Evolutionary conservation across 192 early-diverging fungal genomes (phyloP), one percentile per base, ranked within the genome.

Genomic region (Coemansia sp.): DNA sequence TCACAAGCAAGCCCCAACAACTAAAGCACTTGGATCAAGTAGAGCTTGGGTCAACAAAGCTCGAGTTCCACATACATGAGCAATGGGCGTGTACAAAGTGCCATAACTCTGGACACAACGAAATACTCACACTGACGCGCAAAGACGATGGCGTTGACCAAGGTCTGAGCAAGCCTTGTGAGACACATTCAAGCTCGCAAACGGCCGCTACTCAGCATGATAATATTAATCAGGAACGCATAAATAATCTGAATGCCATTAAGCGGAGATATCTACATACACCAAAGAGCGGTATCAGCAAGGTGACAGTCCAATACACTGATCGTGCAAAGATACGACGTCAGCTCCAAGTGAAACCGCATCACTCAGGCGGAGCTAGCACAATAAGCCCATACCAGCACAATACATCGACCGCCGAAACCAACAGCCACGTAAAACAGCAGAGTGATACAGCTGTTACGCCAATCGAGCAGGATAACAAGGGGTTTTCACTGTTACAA

Each of bases 31-130:
- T 78, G 45, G 89, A 92, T 68, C 67, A 29, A 1, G 16, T 93
- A 2, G 46, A 57, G 13, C 65, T 92, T 23, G 92, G 92, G 0
- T 64, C 79, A 3, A 90, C 90, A 2, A 64, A 49, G 5, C 69
- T 91, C 20, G 67, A 87, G 15, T 81, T 90, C 4, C 92, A 93
- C 69, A 61, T 84, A 21, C 91, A 93, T 52, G 67, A 77, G 34
- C 70, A 83, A 2, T 86, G 81, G 81, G 84, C 83, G 18, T 93
- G 92, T 61, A 72, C 78, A 21, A 69, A 67, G 7, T 93, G 92
- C 60, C 81, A 78, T 7, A 76, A 84, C 49, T 68, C 83, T 2
- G 77, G 79, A 33, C 65, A 58, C 37, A 86, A 84, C 67, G 73
- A 86, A 34, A 84, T 90, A n/a, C 26, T 31, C 16, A 57, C 48